These are phyloP conservation scores for Hyphodiscus hymeniophilus DNA, from an alignment of 495 filamentous ascomycete species.

Conservation along the genomic window DNA sequence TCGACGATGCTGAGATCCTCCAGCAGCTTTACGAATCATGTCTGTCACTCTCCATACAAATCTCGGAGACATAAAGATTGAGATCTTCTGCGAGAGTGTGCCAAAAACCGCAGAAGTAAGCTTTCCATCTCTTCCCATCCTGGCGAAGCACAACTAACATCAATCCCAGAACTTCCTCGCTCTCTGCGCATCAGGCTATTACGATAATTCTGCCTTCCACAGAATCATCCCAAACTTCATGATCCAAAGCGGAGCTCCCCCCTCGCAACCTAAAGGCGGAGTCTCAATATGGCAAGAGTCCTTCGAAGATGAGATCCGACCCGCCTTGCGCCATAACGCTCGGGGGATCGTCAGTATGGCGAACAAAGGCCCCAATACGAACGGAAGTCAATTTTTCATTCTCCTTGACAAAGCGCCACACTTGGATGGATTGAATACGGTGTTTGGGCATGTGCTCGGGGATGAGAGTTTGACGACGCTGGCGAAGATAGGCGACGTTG, in stretches of 20 bases:
- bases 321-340: slow-evolving; percentile 74
- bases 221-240: slow-evolving; percentile 86
- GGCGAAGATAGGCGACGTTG: slow-evolving; percentile 66
- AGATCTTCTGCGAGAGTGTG: slow-evolving; percentile 90
- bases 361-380: slow-evolving; percentile 78
- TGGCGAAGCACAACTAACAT: slow-evolving; percentile 4
- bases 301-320: slow-evolving; percentile 90
- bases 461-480: slow-evolving; percentile 58
- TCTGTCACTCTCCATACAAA: slow-evolving; percentile 78
- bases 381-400: slow-evolving; percentile 94
- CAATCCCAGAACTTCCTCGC: slow-evolving; percentile 81
- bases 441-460: slow-evolving; percentile 75
- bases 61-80: slow-evolving; percentile 86
- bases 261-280: slow-evolving; percentile 63
- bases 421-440: slow-evolving; percentile 88
- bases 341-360: slow-evolving; percentile 90
- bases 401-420: slow-evolving; percentile 79
- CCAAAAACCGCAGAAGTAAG: slow-evolving; percentile 77
- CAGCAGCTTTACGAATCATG: slow-evolving; percentile 30
- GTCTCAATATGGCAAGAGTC: slow-evolving; percentile 75
- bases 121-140: not conserved
- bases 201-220: slow-evolving; percentile 85
- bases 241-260: slow-evolving; percentile 69
- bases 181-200: slow-evolving; percentile 83
- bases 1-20: not conserved